Evolutionary conservation across 768 basidiomycete species (phyloP).

Genomic region (Suillus ampliporus): DNA sequence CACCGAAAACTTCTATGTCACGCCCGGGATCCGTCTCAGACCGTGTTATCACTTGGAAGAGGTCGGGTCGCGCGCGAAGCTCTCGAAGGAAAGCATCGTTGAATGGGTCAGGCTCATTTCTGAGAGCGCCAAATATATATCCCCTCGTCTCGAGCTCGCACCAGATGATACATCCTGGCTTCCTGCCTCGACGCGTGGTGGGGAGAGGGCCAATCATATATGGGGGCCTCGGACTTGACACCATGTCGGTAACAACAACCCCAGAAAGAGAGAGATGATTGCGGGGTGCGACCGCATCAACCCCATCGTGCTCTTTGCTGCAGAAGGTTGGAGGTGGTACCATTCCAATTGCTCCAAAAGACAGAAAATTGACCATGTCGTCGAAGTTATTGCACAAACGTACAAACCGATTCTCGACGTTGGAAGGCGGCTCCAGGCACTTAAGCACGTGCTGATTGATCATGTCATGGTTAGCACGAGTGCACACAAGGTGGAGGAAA

Average conservation of each 20-base stretch:
- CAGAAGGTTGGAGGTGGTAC: conserved; percentile 29
- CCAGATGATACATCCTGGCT: conserved; percentile 29
- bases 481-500: background rate
- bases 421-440: conserved; percentile 15
- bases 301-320: background rate
- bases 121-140: conserved; percentile 39
- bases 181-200: conserved; percentile 14
- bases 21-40: conserved; percentile 34
- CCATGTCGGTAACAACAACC: conserved; percentile 26
- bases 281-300: conserved; percentile 11
- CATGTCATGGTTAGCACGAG: background rate
- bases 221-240: conserved; percentile 3
- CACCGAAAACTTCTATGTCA: conserved; percentile 32
- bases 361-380: conserved; percentile 37
- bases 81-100: conserved; percentile 32
- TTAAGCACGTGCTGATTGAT: conserved; percentile 14
- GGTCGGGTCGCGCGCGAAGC: conserved; percentile 36
- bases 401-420: conserved; percentile 37
- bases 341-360: conserved; percentile 26
- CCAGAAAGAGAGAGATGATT: conserved; percentile 31
- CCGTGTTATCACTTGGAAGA: conserved; percentile 36
- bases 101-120: conserved; percentile 33
- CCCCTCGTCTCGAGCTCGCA: conserved; percentile 25
- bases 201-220: conserved; percentile 10
- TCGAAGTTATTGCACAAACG: conserved; percentile 37